These are phyloP conservation scores for Nicotiana benthamiana DNA, from an alignment of 257 asterid genomes.

Conservation along the genomic window DNA sequence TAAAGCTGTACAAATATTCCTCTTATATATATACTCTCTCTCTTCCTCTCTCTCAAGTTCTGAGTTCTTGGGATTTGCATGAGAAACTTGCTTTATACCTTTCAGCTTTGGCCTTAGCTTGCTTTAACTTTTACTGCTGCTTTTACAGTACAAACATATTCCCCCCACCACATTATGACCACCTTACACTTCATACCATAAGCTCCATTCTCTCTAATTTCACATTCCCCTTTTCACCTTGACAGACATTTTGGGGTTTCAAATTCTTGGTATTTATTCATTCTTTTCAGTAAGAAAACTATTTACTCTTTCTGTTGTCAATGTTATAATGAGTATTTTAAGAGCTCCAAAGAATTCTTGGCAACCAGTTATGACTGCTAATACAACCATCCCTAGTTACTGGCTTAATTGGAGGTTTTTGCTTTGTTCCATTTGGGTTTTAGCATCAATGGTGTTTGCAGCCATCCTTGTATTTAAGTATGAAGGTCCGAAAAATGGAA, in stretches of 20 bases:
- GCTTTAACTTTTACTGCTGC: background rate
- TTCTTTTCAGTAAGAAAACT: too few species aligned
- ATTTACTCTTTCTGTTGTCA: too few species aligned
- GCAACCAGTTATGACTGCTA: slow-evolving; percentile 52
- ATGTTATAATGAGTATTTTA: slow-evolving; percentile 45
- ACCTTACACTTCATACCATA: background rate
- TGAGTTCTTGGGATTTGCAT: background rate
- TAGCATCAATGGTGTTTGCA: slow-evolving; percentile 46
- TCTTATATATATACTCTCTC: background rate
- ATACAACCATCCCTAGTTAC: slow-evolving; percentile 45
- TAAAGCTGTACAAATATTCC: slow-evolving; percentile 3
- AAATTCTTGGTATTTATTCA: background rate
- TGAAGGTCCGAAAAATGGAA: slow-evolving; percentile 27
- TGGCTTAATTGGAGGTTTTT: slow-evolving; percentile 70
- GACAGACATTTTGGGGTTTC: background rate
- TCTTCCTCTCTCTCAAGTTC: background rate
- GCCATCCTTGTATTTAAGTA: slow-evolving; percentile 38
- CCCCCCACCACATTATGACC: background rate
- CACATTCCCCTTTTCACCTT: background rate
- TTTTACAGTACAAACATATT: background rate
- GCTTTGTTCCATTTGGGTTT: slow-evolving; percentile 47
- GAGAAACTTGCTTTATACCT: slow-evolving; percentile 5
- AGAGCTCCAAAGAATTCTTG: slow-evolving; percentile 49
- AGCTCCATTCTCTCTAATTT: background rate
- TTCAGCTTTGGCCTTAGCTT: slow-evolving; percentile 6